A percentile compares a stretch with the other conserved stretches of the same genome.
Evolutionary conservation across 768 basidiomycete species (phyloP).

Genomic region (Mycena haematopus): DNA sequence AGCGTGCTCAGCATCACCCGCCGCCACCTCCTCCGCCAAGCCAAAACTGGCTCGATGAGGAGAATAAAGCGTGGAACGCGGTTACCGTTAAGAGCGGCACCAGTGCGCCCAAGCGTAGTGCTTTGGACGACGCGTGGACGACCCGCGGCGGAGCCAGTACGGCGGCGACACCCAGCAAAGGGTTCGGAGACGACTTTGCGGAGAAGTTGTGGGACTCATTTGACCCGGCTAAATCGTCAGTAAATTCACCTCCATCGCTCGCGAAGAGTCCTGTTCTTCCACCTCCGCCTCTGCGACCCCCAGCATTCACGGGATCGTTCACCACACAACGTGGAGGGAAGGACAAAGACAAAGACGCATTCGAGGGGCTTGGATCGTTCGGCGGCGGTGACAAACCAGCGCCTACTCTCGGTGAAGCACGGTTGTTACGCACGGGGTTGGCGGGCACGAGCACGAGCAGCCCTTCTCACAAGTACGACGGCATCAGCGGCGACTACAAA

Average conservation of each 20-base stretch:
- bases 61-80: constrained; percentile 57
- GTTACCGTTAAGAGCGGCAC: constrained; percentile 38
- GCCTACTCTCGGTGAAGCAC: constrained; percentile 78
- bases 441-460: constrained; percentile 53
- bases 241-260: constrained; percentile 18
- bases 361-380: constrained; percentile 72
- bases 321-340: constrained; percentile 26
- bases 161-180: constrained; percentile 37
- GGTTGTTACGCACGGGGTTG: constrained; percentile 73
- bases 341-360: constrained; percentile 76
- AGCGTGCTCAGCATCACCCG: constrained; percentile 21
- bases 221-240: constrained; percentile 36
- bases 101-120: constrained; percentile 27
- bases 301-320: constrained; percentile 38
- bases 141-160: constrained; percentile 36
- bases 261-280: constrained; percentile 24
- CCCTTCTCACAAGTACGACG: constrained; percentile 22
- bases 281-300: constrained; percentile 32
- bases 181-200: constrained; percentile 75
- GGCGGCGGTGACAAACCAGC: constrained; percentile 51
- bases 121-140: constrained; percentile 49
- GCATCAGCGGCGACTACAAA: constrained; percentile 39
- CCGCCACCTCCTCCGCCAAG: constrained; percentile 16
- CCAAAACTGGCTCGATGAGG: constrained; percentile 48
- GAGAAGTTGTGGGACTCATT: constrained; percentile 63